These are phyloP conservation scores for Cyamopsis tetragonoloba DNA, from an alignment of 306 rosid genomes.

Conservation along the genomic window DNA sequence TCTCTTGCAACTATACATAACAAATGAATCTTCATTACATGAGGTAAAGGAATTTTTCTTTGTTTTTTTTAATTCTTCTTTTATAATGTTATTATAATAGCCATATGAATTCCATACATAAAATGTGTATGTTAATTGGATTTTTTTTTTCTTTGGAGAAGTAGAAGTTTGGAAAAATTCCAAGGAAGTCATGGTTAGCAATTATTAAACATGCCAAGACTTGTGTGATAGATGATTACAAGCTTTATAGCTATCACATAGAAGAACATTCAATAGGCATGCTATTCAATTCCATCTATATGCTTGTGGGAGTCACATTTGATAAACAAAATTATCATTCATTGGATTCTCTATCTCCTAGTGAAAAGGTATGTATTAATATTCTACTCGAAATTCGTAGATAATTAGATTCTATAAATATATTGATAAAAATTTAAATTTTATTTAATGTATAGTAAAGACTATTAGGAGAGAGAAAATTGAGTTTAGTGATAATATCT, in stretches of 20 bases:
- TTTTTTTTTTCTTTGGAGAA: slow-evolving; percentile 19
- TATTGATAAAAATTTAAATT: no score
- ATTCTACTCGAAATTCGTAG: not conserved
- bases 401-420: not conserved
- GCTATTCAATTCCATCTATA: slow-evolving; percentile 43
- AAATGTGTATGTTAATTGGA: not conserved
- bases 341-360: slow-evolving; percentile 21
- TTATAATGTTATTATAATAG: not conserved
- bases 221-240: slow-evolving; percentile 36
- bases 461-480: no score
- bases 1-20: slow-evolving; percentile 32
- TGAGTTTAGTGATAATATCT: no score
- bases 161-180: slow-evolving; percentile 47
- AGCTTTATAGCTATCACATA: slow-evolving; percentile 21
- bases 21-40: slow-evolving; percentile 24
- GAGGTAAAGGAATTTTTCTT: slow-evolving; percentile 30
- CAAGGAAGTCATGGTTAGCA: slow-evolving; percentile 31
- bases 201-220: slow-evolving; percentile 51
- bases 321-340: slow-evolving; percentile 21
- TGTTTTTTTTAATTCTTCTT: not conserved
- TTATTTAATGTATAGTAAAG: no score
- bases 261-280: slow-evolving; percentile 19
- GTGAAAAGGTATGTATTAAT: slow-evolving; percentile 25
- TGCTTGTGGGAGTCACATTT: slow-evolving; percentile 43
- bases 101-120: not conserved